Evolutionary conservation across 179 eudicot genomes (phyloP).

Genomic region (Gypsophila paniculata): DNA sequence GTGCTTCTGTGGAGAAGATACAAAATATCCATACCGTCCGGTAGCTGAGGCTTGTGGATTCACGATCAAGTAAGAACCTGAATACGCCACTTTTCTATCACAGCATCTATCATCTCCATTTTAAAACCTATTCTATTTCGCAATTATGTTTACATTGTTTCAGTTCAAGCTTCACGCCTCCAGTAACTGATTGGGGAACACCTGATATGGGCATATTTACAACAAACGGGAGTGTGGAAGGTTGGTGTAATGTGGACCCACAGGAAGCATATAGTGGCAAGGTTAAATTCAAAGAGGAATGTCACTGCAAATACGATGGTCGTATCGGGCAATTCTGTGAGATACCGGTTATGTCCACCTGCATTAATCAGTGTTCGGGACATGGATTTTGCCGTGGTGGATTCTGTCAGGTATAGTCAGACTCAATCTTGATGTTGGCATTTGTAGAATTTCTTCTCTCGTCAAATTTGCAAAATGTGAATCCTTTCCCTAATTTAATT

Average conservation of each 20-base stretch:
- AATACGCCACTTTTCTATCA: slow-evolving; percentile 4
- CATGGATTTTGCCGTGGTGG: slow-evolving; percentile 89
- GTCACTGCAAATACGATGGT: slow-evolving; percentile 91
- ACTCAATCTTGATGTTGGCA: slow-evolving; percentile 5
- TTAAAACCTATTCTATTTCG: slow-evolving; percentile 9
- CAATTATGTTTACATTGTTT: slow-evolving; percentile 18
- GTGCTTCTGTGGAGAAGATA: slow-evolving; percentile 96
- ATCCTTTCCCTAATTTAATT: not conserved
- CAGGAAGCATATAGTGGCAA: slow-evolving; percentile 55
- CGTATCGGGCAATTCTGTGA: slow-evolving; percentile 66
- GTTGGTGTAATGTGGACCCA: slow-evolving; percentile 96
- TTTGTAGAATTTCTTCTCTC: not conserved
- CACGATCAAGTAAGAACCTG: slow-evolving; percentile 49
- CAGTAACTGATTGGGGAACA: slow-evolving; percentile 54
- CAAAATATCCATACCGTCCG: slow-evolving; percentile 91
- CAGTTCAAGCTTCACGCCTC: slow-evolving; percentile 58
- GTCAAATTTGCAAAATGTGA: slow-evolving; percentile 8
- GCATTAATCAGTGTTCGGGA: slow-evolving; percentile 86
- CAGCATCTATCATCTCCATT: not conserved
- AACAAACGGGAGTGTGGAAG: slow-evolving; percentile 52
- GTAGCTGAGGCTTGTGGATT: slow-evolving; percentile 88
- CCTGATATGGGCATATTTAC: slow-evolving; percentile 64
- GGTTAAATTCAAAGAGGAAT: slow-evolving; percentile 60
- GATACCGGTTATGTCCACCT: slow-evolving; percentile 52
- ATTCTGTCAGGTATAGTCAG: slow-evolving; percentile 64